Base-by-base conservation (phyloP, 2,329 filamentous ascomycete genomes). In the Emericellopsis atlantica region DNA sequence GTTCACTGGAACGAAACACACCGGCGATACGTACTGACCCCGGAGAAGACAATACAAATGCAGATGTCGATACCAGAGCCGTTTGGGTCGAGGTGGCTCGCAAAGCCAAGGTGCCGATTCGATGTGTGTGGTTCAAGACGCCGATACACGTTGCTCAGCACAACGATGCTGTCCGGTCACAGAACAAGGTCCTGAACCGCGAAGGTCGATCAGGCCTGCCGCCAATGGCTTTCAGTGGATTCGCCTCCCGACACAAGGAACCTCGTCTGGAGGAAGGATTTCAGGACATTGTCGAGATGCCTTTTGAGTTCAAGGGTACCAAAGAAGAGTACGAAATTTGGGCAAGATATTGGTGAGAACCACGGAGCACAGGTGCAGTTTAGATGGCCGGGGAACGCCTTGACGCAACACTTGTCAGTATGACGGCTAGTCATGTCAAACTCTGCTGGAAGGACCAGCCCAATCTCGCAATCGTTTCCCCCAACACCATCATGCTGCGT, bases 11-110 rank as follows among this genome's bases (percentile, higher is more conserved):
- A 12, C 9, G 37, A 7, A 36, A 8, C 26, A 31, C 26, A 6
- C 3, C 10, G 29, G 22, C 12, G 18, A 10, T n/a, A 3, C 14
- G 15, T 26, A 18, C 16, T 40, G 9, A 40, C 26, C 32, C 10
- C 29, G 23, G 14, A 35, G 42, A 39, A 92, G 92, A 98, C 60
- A 96, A 95, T 58, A 96, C 92, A n/a, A 98, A 98, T 56, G 77
- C 89, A 24, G 84, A 94, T 61, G 58, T 69, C 10, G 81, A 85
- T 40, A 86, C 81, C 21, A 74, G 92, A 48, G 71, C 73, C n/a
- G 64, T 84, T 45, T 96, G 90, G 90, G 62, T 86, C 26, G 66
- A 75, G 22, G 62, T 96, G 24, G 88, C 88, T 15, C 72, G 70
- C 47, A 81, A 81, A 51, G 64, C 77, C 52, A 66, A 74, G 4